Base-by-base conservation (phyloP, 352 stramenopile species). In the Globisporangium camurandrum region DNA sequence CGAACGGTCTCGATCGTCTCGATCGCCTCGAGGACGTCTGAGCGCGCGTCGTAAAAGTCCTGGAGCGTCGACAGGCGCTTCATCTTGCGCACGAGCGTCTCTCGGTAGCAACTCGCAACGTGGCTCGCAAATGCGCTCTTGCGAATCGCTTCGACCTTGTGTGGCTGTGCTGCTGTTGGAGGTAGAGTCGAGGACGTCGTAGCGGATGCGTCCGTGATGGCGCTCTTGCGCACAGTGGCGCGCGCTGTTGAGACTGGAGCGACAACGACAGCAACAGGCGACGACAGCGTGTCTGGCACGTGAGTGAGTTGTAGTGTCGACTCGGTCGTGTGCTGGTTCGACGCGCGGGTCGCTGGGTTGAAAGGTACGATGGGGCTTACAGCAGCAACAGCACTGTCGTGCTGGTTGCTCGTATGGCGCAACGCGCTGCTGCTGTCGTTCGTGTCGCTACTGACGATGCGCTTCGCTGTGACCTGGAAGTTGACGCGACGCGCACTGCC, bases 41-140 rank as follows among this genome's bases (percentile, higher is more conserved):
- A 54, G 3, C 80, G 73, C 8, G 65, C 53, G 9, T 66, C 67
- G 40, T 81, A 75, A 43, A 86, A 91, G 28, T 84, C 66, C 38
- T 83, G 56, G 31, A 81, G 64, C 0, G 50, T 75, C 1, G 62
- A 47, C 9, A 85, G 30, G 0, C 64, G 60, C 43, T 86, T 85
- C 4, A 68, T 57, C 27, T 77, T 80, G 17, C 64, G 56, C n/a
- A 88, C 54, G 46, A 91, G 70, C 33, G 73, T 62, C 34, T 78
- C 63, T 17, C 67, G 72, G 59, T 87, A 91, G 45, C 76, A 50
- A 17, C 51, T 50, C 26, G 64, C 68, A 3, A 88, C 28, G 0
- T 55, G 62, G n/a, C 84, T 74, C 0, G 69, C 64, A 39, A 86
- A 86, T 0, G 61, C 56, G 20, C 71, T 64, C 51, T 77, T 81